Conservation (phyloP, 2,329 filamentous ascomycete genomes). For the Pseudocercospora vitis region DNA sequence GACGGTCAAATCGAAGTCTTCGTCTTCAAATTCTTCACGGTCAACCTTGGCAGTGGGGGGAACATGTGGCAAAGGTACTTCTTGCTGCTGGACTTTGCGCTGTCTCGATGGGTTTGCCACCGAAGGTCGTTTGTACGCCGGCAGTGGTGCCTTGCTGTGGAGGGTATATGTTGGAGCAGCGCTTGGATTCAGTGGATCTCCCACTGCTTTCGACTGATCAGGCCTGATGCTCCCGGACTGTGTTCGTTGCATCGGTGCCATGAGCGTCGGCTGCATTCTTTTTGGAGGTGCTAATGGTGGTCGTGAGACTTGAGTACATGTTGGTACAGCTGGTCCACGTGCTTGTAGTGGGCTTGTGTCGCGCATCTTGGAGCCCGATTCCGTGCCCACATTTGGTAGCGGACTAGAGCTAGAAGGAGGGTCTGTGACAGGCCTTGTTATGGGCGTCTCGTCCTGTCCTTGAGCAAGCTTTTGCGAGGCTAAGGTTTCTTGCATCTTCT, state of each 20-base stretch:
- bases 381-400: slow-evolving; percentile 39
- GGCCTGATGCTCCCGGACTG: slow-evolving; percentile 23
- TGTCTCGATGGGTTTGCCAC: slow-evolving; percentile 29
- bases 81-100: slow-evolving; percentile 20
- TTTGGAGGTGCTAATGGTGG: not conserved
- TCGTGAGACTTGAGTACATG: slow-evolving; percentile 7
- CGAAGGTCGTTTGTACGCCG: slow-evolving; percentile 37
- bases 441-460: slow-evolving; percentile 15
- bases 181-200: slow-evolving; percentile 25
- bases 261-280: slow-evolving; percentile 5
- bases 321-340: slow-evolving; percentile 20
- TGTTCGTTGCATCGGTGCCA: slow-evolving; percentile 17
- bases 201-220: slow-evolving; percentile 15
- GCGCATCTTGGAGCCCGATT: slow-evolving; percentile 11
- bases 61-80: slow-evolving; percentile 10
- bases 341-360: slow-evolving; percentile 26
- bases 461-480: slow-evolving; percentile 36
- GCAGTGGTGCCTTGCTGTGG: slow-evolving; percentile 36
- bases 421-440: slow-evolving; percentile 22
- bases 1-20: slow-evolving; percentile 51
- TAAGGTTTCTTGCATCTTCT: slow-evolving; percentile 49
- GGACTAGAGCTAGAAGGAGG: slow-evolving; percentile 51
- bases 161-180: slow-evolving; percentile 32
- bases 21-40: slow-evolving; percentile 49
- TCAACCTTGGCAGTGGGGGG: slow-evolving; percentile 24